Evolutionary conservation across 2,329 filamentous ascomycete species (phyloP), one percentile per base, ranked within the genome.

Genomic region (Escovopsis weberi): DNA sequence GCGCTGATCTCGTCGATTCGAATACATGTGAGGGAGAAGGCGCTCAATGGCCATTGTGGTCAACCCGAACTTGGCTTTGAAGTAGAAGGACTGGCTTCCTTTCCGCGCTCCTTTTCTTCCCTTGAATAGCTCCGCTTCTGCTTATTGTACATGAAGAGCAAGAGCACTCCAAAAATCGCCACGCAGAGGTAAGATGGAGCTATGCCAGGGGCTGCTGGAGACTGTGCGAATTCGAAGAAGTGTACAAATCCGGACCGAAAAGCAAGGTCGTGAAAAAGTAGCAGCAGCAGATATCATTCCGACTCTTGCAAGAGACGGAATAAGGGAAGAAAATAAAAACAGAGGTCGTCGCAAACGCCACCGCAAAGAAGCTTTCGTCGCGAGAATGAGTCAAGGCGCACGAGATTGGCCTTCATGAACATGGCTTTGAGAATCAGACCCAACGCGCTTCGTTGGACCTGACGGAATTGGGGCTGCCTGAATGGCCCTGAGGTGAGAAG

Each of bases 211-310:
- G 28, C 34, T 45, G 30, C 12, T 9, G 11, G 8, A 11, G 28
- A 32, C 3, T 32, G 28, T 2, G 28, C 28, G 28, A 32, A 11
- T 9, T 11, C 2, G 28, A 32, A 32, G 8, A 32, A 50, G 46
- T 56, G 54, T 50, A 55, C 52, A 55, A 56, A 61, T 32, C 28
- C 57, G 60, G 51, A 55, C 48, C 53, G 43, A 48, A 53, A 59
- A 58, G 51, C 55, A 59, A 57, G 62, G 54, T 65, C 61, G 55
- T 66, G 55, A 64, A 56, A 50, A 65, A 60, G 55, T 65, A 55
- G 53, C 53, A 53, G 55, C 55, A 47, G 28, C 28, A 9, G 28
- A 11, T 9, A 11, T 32, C 28, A 9, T 32, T 32, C 28, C 15
- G 15, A 15, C 11, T 32, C 28, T 53, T 56, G 55, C 52, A 55